phyloP scores from a whole-genome alignment of 805 yeast species.

The Martiniozyma abietophila region DNA sequence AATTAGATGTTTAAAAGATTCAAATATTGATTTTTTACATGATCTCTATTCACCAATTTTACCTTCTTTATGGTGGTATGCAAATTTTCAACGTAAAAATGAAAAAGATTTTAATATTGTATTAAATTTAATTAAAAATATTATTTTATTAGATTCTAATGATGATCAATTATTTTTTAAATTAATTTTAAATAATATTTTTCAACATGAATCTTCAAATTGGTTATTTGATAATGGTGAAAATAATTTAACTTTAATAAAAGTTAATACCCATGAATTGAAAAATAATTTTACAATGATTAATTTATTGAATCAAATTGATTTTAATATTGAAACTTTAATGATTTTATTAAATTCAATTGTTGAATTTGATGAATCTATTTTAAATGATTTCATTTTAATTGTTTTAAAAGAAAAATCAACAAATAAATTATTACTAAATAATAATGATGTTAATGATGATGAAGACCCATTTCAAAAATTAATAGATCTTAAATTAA shows the following conservation, averaged over 20 bases:
- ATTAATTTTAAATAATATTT: constrained; percentile 13
- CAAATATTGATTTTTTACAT: constrained; percentile 26
- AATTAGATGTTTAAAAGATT: constrained; percentile 31
- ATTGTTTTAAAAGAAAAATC: constrained; percentile 50
- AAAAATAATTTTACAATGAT: constrained; percentile 7
- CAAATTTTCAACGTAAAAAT: constrained; percentile 26
- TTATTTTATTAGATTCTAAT: constrained; percentile 13
- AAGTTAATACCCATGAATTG: constrained; percentile 10
- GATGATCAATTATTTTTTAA: constrained; percentile 7
- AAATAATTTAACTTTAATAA: constrained; percentile 25
- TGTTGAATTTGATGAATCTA: constrained; percentile 37
- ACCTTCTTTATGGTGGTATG: constrained; percentile 36
- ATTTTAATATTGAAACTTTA: constrained; percentile 31
- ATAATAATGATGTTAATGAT: constrained; percentile 29
- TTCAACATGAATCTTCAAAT: constrained; percentile 21
- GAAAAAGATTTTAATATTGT: constrained; percentile 29
- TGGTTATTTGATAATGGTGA: constrained; percentile 39
- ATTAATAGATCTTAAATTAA: constrained; percentile 50
- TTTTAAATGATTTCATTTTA: constrained; percentile 40
- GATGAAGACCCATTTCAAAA: constrained; percentile 43
- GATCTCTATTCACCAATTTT: constrained; percentile 24
- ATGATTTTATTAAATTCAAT: constrained; percentile 21
- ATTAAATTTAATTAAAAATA: constrained; percentile 30
- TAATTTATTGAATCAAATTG: constrained; percentile 33
- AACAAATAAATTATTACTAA: constrained; percentile 29